phyloP scores from a whole-genome alignment of 768 basidiomycete genomes.

The Multifurca ochricompacta region DNA sequence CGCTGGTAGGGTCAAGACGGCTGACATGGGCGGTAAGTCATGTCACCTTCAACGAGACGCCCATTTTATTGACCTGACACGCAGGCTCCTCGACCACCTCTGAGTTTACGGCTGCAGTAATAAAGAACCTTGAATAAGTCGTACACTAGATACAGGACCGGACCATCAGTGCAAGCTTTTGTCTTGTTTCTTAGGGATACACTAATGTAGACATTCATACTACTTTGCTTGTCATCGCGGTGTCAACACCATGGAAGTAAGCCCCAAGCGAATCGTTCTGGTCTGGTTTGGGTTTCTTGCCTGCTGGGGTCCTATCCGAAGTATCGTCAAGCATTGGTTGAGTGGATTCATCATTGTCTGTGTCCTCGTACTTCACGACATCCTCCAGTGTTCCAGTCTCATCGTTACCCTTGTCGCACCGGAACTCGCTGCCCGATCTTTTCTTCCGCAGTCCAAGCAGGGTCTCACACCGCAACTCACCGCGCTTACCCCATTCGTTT shows the following conservation, averaged over 20 bases:
- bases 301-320: background rate
- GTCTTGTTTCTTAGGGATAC: slow-evolving; percentile 14
- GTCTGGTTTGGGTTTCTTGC: background rate
- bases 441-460: slow-evolving; percentile 51
- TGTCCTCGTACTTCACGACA: background rate
- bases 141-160: background rate
- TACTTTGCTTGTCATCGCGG: background rate
- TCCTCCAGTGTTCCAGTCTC: background rate
- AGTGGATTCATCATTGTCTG: background rate
- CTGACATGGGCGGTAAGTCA: slow-evolving; percentile 86
- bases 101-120: slow-evolving; percentile 90
- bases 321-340: background rate
- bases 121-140: slow-evolving; percentile 55
- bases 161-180: background rate
- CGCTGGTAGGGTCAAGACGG: slow-evolving; percentile 79
- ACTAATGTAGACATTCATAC: slow-evolving; percentile 17
- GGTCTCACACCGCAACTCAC: slow-evolving; percentile 58
- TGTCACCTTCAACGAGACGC: background rate
- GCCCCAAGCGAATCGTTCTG: slow-evolving; percentile 31
- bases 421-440: background rate
- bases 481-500: slow-evolving; percentile 78
- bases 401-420: background rate
- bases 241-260: slow-evolving; percentile 15
- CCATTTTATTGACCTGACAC: slow-evolving; percentile 13
- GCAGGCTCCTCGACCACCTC: slow-evolving; percentile 83